These are phyloP conservation scores for Carex littledalei DNA, from an alignment of 176 grass and related monocot species.

Conservation along the genomic window DNA sequence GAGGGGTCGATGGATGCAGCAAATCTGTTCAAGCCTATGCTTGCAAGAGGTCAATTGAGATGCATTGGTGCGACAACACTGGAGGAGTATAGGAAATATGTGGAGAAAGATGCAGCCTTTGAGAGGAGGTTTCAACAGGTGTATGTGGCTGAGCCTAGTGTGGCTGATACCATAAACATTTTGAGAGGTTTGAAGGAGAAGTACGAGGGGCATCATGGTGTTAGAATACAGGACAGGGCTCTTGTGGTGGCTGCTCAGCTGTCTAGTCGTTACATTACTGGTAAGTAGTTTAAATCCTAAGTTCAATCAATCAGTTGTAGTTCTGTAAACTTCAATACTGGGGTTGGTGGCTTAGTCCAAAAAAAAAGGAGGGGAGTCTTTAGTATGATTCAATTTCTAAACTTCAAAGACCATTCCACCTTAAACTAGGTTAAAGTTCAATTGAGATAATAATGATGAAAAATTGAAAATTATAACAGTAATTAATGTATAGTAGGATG, in stretches of 20 bases:
- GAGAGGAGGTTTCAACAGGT: conserved; percentile 84
- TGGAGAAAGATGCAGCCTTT: conserved; percentile 81
- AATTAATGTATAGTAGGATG: neutral
- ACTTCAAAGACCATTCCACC: too few species aligned
- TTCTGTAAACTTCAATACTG: neutral
- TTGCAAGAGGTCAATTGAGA: conserved; percentile 66
- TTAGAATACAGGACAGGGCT: conserved; percentile 62
- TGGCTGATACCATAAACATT: conserved; percentile 59
- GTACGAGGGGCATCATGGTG: conserved; percentile 77
- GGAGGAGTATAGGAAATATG: conserved; percentile 78
- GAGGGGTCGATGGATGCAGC: conserved; percentile 85
- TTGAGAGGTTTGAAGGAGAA: conserved; percentile 71
- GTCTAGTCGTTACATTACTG: conserved; percentile 69
- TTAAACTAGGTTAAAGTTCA: neutral
- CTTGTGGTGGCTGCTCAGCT: conserved; percentile 70
- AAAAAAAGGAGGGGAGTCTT: too few species aligned
- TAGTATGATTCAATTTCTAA: too few species aligned
- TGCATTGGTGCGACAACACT: conserved; percentile 82
- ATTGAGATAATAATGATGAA: neutral
- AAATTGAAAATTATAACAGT: neutral
- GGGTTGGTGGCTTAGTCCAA: too few species aligned
- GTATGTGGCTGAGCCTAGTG: conserved; percentile 68
- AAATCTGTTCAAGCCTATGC: conserved; percentile 84
- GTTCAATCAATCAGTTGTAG: neutral
- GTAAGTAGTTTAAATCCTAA: conserved; percentile 16